phyloP scores from a whole-genome alignment of 192 early-diverging fungal species.

The Umbelopsis ramanniana region DNA sequence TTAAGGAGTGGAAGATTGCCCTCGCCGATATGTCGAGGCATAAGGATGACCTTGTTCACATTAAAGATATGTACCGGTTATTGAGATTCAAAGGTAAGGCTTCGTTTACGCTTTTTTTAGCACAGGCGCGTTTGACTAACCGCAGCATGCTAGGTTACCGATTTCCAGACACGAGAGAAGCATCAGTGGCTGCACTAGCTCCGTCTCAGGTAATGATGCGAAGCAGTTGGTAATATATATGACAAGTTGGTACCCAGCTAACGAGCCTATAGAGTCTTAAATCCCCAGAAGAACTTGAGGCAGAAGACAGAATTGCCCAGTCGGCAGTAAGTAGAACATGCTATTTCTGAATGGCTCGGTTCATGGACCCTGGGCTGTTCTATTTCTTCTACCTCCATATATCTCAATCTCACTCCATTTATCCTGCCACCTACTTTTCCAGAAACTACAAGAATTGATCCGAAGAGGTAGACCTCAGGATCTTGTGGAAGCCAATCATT shows the following conservation, averaged over 20 bases:
- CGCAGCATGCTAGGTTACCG: constrained; percentile 62
- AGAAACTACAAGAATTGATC: constrained; percentile 97
- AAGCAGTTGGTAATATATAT: background rate
- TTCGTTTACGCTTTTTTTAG: background rate
- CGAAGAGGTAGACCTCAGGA: constrained; percentile 92
- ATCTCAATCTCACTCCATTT: too few relatives aligned
- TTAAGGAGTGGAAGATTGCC: constrained; percentile 95
- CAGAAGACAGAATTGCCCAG: constrained; percentile 87
- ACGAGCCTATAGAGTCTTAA: constrained; percentile 65
- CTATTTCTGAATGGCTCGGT: too few relatives aligned
- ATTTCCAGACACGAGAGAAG: constrained; percentile 67
- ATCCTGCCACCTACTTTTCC: background rate
- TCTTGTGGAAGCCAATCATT: constrained; percentile 92
- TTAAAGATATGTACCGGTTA: constrained; percentile 93
- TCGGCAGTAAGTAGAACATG: constrained; percentile 64
- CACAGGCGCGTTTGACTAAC: background rate
- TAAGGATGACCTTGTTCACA: constrained; percentile 91
- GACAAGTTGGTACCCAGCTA: background rate
- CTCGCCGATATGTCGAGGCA: constrained; percentile 86
- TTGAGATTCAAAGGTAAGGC: constrained; percentile 82
- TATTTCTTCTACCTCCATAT: too few relatives aligned
- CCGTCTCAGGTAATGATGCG: constrained; percentile 47
- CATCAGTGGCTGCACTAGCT: constrained; percentile 68
- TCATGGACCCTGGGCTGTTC: too few relatives aligned
- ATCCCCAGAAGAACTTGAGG: constrained; percentile 93